Evolutionary conservation across 2,329 filamentous ascomycete genomes (phyloP).

Genomic region (Diaporthe batatas): DNA sequence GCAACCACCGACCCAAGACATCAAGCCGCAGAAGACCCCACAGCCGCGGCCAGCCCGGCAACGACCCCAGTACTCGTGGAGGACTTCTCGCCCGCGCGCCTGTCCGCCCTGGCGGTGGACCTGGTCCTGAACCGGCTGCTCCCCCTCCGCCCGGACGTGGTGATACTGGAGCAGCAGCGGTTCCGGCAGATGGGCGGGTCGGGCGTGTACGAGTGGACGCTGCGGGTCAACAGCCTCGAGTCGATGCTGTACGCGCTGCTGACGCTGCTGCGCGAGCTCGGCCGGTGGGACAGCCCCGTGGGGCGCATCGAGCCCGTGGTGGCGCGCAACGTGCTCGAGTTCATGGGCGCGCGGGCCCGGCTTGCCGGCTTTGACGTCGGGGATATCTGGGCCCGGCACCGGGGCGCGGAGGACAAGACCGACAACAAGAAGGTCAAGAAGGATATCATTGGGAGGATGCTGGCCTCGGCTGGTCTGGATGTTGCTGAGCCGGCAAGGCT

Average conservation of each 20-base stretch:
- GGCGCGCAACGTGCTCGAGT: slow-evolving; percentile 65
- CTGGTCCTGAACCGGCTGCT: slow-evolving; percentile 56
- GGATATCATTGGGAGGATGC: slow-evolving; percentile 69
- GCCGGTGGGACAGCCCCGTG: slow-evolving; percentile 54
- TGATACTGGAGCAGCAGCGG: slow-evolving; percentile 76
- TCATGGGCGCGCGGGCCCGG: slow-evolving; percentile 38
- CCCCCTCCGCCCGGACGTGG: slow-evolving; percentile 70
- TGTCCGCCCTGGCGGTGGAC: slow-evolving; percentile 52
- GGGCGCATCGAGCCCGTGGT: slow-evolving; percentile 58
- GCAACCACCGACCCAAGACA: background rate
- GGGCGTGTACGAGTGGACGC: slow-evolving; percentile 83
- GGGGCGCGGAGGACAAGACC: slow-evolving; percentile 56
- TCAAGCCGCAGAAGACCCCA: background rate
- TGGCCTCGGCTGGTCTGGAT: slow-evolving; percentile 51
- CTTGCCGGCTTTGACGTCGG: slow-evolving; percentile 33
- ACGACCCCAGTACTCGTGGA: slow-evolving; percentile 41
- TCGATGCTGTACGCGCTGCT: slow-evolving; percentile 83
- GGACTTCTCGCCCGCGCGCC: slow-evolving; percentile 51
- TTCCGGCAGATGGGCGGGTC: slow-evolving; percentile 73
- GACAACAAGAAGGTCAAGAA: slow-evolving; percentile 73
- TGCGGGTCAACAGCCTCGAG: slow-evolving; percentile 85
- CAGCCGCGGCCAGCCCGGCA: slow-evolving; percentile 5
- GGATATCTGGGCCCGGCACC: slow-evolving; percentile 55
- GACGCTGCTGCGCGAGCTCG: slow-evolving; percentile 64
- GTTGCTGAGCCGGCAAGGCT: slow-evolving; percentile 50